Evolutionary conservation across 2,329 filamentous ascomycete species (phyloP).

Genomic region (Trichophyton benhamiae): DNA sequence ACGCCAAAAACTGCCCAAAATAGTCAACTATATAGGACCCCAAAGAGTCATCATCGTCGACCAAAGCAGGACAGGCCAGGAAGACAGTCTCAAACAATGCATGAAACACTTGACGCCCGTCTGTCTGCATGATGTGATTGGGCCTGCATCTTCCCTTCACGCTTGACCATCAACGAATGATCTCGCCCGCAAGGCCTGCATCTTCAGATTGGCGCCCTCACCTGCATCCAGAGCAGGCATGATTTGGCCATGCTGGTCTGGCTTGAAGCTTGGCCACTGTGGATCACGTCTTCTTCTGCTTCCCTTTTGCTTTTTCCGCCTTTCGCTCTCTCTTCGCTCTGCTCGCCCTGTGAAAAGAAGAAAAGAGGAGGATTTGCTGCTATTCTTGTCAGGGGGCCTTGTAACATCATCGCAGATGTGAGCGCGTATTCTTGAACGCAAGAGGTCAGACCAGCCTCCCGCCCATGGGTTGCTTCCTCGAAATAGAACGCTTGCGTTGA

Average conservation of each 20-base stretch:
- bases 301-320: background rate
- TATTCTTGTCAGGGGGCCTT: constrained; percentile 5
- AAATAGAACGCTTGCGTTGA: constrained; percentile 1
- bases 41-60: background rate
- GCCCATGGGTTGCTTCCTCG: background rate
- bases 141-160: background rate
- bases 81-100: background rate
- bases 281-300: background rate
- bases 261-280: background rate
- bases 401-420: constrained; percentile 3
- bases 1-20: too few species aligned
- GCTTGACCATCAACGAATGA: background rate
- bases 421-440: constrained; percentile 6
- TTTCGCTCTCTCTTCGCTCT: background rate
- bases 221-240: background rate
- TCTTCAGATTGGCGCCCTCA: constrained; percentile 1
- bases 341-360: background rate
- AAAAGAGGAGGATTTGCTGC: background rate
- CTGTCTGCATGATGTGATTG: background rate
- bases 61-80: background rate
- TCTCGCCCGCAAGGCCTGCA: background rate
- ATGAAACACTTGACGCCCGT: constrained; percentile 2
- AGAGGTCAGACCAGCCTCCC: background rate
- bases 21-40: background rate
- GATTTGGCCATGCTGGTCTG: background rate